Evolutionary conservation across 2,329 filamentous ascomycete genomes (phyloP), one percentile per base, ranked within the genome.

Genomic region (Xylaria sp.): DNA sequence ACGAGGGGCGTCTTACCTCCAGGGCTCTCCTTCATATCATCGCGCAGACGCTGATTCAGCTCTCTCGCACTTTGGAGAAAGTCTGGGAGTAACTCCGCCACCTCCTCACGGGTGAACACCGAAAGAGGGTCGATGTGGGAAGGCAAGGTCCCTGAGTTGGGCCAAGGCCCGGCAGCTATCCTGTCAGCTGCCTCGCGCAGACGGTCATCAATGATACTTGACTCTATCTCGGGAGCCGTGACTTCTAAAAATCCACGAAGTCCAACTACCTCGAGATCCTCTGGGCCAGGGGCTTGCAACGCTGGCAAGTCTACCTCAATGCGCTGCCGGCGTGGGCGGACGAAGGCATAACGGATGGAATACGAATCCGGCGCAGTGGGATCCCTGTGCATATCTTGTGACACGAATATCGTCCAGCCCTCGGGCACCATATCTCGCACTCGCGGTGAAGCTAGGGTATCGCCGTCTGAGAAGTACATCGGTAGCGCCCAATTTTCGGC

Each of bases 401-500:
- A 69, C 21, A 66, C 61, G 12, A 68, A 25, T 9, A 70, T 62
- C 3, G 65, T 70, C 62, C 67, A 71, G 13, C 64, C 51, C 3
- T 12, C 29, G 2, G 69, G 63, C 9, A 42, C 64, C 53, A 71
- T 29, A 50, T 69, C 64, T 6, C 67, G 66, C 35, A 62, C 63
- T 37, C 47, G 57, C 27, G 63, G 64, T 10, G 44, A 59, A 27
- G 27, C 55, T 21, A 18, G 16, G 2, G 13, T 44, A 25, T 51
- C 23, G 2, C 1, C 12, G 37, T 32, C 27, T 10, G 63, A 27
- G 8, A 60, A 42, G 13, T 2, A 37, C 1, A 59, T n/a, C 9
- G 50, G 50, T 25, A 53, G 4, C 3, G 50, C 25, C 12, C 29
- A 65, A 21, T 53, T 71, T 29, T 71, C 69, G 5, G 65, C 55